A percentile compares a stretch with the other conserved stretches of the same genome.
These are phyloP conservation scores for Exutisphaerella laricina DNA, from an alignment of 2,329 filamentous ascomycete genomes.

Conservation along the genomic window DNA sequence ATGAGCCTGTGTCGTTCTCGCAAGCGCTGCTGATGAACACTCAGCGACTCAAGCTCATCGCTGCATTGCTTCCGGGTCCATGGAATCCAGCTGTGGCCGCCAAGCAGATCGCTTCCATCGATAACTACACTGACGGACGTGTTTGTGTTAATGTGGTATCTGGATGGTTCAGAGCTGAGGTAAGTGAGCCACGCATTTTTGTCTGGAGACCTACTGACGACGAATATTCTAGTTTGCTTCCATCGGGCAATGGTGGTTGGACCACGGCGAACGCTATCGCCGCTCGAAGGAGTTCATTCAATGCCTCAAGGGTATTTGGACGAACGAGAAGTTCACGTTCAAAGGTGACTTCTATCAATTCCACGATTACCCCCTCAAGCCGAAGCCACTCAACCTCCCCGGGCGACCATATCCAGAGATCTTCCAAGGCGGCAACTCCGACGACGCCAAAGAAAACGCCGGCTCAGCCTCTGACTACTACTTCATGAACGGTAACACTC, in stretches of 20 bases:
- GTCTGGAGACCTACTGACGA: constrained; percentile 7
- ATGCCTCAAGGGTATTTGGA: constrained; percentile 50
- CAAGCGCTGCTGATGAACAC: constrained; percentile 47
- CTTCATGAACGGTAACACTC: constrained; percentile 54
- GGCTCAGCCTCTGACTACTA: constrained; percentile 48
- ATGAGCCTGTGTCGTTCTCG: constrained; percentile 50
- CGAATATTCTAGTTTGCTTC: constrained; percentile 37
- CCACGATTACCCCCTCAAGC: constrained; percentile 46
- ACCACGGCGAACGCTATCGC: constrained; percentile 49
- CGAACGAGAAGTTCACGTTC: constrained; percentile 46
- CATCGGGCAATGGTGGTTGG: constrained; percentile 52
- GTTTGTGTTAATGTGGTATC: constrained; percentile 50
- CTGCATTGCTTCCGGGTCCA: constrained; percentile 47
- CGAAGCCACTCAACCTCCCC: constrained; percentile 45
- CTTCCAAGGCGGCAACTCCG: constrained; percentile 50
- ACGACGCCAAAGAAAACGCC: constrained; percentile 48
- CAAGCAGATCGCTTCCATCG: constrained; percentile 51
- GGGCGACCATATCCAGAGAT: constrained; percentile 47
- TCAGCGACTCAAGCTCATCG: constrained; percentile 47
- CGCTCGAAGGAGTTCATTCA: constrained; percentile 49
- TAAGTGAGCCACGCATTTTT: constrained; percentile 7
- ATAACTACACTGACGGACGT: constrained; percentile 48
- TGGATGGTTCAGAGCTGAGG: constrained; percentile 51
- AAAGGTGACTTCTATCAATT: constrained; percentile 51
- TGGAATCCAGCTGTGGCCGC: constrained; percentile 50